These are phyloP conservation scores for Gracilaria domingensis DNA, from an alignment of 23 red algal species.

Conservation along the genomic window DNA sequence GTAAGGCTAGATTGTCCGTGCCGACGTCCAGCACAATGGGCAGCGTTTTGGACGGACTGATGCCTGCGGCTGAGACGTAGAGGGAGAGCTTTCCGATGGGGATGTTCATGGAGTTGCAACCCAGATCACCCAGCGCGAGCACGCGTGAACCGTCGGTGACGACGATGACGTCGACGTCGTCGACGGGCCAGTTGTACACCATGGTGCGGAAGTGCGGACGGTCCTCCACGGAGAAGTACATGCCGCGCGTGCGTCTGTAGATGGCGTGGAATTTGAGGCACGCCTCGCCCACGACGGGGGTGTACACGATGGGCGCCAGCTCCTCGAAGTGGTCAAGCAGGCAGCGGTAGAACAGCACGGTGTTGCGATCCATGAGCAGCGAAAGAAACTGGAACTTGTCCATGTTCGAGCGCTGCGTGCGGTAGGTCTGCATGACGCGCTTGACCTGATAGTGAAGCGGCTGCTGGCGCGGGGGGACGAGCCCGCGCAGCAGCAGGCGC, in stretches of 20 bases:
- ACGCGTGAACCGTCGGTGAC: constrained; percentile 97
- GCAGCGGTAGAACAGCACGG: constrained; percentile 88
- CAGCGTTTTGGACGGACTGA: constrained; percentile 76
- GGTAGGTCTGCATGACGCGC: constrained; percentile 77
- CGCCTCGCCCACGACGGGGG: constrained; percentile 93
- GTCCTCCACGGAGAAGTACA: constrained; percentile 91
- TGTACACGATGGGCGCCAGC: constrained; percentile 97
- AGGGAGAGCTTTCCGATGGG: constrained; percentile 96
- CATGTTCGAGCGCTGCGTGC: constrained; percentile 55
- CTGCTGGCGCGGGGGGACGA: constrained; percentile 88
- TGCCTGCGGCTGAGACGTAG: constrained; percentile 90
- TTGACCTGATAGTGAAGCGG: constrained; percentile 81
- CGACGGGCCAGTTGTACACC: constrained; percentile 95
- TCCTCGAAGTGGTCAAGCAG: constrained; percentile 85
- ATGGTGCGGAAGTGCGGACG: constrained; percentile 81
- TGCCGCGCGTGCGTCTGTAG: constrained; percentile 91
- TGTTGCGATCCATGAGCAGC: constrained; percentile 90
- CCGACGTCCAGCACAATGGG: constrained; percentile 97
- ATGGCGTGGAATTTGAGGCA: constrained; percentile 90
- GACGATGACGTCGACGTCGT: constrained; percentile 94
- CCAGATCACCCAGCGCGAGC: constrained; percentile 84
- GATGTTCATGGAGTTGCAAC: constrained; percentile 81
- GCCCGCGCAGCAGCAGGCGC: constrained; percentile 83
- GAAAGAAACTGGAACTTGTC: constrained; percentile 89
- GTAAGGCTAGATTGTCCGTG: constrained; percentile 88